Evolutionary conservation across 2,329 filamentous ascomycete genomes (phyloP).

Genomic region (Aspergillus pseudoterreus): DNA sequence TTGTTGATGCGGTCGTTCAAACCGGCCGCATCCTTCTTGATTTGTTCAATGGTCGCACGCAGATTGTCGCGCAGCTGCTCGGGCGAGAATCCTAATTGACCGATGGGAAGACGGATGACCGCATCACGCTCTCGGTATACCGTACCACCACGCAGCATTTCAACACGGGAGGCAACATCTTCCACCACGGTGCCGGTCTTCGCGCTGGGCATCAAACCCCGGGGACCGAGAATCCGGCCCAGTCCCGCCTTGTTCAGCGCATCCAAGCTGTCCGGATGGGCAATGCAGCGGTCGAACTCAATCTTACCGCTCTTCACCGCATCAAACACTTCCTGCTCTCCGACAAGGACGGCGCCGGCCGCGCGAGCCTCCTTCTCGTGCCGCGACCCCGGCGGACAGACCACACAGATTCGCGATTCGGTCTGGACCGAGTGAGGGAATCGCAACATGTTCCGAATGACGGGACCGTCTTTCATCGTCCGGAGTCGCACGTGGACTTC

Average conservation of each 20-base stretch:
- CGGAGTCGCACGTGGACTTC: conserved; percentile 80
- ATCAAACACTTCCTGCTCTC: conserved; percentile 82
- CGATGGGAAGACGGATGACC: conserved; percentile 83
- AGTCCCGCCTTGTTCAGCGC: conserved; percentile 78
- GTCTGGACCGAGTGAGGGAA: conserved; percentile 88
- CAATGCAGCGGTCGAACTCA: conserved; percentile 84
- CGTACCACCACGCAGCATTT: conserved; percentile 76
- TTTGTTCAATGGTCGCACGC: conserved; percentile 66
- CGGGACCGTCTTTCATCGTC: conserved; percentile 78
- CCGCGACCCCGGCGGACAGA: conserved; percentile 77
- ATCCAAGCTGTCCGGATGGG: conserved; percentile 71
- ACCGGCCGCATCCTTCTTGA: conserved; percentile 72
- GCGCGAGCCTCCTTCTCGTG: conserved; percentile 69
- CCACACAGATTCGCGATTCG: conserved; percentile 83
- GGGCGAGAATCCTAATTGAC: conserved; percentile 83
- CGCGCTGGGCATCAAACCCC: conserved; percentile 84
- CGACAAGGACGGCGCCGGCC: conserved; percentile 77
- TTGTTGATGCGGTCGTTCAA: conserved; percentile 65
- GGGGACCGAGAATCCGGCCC: conserved; percentile 78
- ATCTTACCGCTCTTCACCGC: conserved; percentile 71
- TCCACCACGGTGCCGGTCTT: conserved; percentile 87
- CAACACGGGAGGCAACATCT: conserved; percentile 70
- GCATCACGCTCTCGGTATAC: conserved; percentile 84
- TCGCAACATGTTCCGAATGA: conserved; percentile 80
- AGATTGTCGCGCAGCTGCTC: conserved; percentile 83